Base-by-base conservation (phyloP, 495 filamentous ascomycete genomes). In the Aspergillus taichungensis region DNA sequence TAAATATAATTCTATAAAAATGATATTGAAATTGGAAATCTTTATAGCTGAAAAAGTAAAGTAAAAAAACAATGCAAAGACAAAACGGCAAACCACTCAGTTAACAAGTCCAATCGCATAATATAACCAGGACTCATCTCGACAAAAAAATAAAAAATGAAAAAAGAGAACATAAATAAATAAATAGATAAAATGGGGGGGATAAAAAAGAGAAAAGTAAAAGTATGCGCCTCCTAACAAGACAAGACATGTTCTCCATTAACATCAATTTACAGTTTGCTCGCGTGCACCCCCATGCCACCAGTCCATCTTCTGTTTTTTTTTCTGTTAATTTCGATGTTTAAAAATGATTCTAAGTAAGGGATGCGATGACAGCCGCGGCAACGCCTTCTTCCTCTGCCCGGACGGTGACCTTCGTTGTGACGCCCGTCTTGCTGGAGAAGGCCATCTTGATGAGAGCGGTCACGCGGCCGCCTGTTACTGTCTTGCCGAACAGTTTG, bases 401-500 rank as follows among this genome's bases (percentile, higher is more conserved):
- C 54, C 92, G 77, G 43, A 87, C 85, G 32, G 84, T 85, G 48
- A 96, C 85, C 78, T 97, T 96, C 49, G 88, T 88, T 30, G 92
- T 94, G 13, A 97, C 88, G 13, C 92, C 92, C 31, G 79, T 84
- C 73, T 94, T 95, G 51, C 82, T 79, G 38, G 85, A 91, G 68
- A 79, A 96, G 5, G 90, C 92, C 92, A 98, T 94, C 69, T 88
- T 79, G 51, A 97, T 77, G 46, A 83, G 80, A 40, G 85, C 84
- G 31, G 88, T 89, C 3, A 98, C 90, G 51, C 82, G 81, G 50
- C 94, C 94, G 28, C 92, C 94, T 24, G 76, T 83, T 50, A 97
- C 82, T 13, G 91, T 95, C 79, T 94, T 96, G 56, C 92, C 92
- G 60, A 92, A 89, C 14, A 98, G 78, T 70, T 94, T 96, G 57